Evolutionary conservation across 305 asterid species (phyloP).

Genomic region (Solanum hybrid): DNA sequence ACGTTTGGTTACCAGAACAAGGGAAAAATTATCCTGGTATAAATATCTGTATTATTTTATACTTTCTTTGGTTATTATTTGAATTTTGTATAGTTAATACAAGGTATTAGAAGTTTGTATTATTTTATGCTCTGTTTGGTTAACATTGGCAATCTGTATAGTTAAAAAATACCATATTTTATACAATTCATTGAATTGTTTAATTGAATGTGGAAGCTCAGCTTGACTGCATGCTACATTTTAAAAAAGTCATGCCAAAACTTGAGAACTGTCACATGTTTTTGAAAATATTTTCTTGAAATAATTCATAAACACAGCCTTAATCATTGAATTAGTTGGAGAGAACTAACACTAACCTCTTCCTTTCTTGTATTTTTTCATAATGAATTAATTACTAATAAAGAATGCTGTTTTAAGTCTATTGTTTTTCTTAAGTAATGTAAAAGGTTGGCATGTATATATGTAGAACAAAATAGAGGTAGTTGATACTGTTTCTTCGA

Average conservation of each 20-base stretch:
- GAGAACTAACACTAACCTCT: not conserved
- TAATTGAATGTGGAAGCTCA: not conserved
- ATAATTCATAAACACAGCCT: not conserved
- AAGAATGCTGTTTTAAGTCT: not conserved
- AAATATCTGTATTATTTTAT: not conserved
- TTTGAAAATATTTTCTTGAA: not conserved
- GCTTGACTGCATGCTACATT: not conserved
- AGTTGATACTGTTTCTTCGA: not conserved
- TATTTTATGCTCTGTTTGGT: not conserved
- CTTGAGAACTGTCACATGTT: not conserved
- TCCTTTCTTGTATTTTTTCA: not conserved
- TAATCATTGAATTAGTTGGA: not conserved
- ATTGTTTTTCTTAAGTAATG: too few species aligned
- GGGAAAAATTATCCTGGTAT: not conserved
- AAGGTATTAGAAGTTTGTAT: not conserved
- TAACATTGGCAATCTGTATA: not conserved
- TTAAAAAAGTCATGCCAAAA: not conserved
- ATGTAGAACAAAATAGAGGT: not conserved
- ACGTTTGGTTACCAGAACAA: not conserved
- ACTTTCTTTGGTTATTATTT: not conserved
- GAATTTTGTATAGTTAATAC: not conserved
- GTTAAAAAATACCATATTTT: not conserved
- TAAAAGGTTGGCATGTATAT: too few species aligned
- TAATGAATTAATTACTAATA: not conserved
- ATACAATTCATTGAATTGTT: not conserved